These are phyloP conservation scores for Senna siamea DNA, from an alignment of 306 rosid genomes.

Conservation along the genomic window DNA sequence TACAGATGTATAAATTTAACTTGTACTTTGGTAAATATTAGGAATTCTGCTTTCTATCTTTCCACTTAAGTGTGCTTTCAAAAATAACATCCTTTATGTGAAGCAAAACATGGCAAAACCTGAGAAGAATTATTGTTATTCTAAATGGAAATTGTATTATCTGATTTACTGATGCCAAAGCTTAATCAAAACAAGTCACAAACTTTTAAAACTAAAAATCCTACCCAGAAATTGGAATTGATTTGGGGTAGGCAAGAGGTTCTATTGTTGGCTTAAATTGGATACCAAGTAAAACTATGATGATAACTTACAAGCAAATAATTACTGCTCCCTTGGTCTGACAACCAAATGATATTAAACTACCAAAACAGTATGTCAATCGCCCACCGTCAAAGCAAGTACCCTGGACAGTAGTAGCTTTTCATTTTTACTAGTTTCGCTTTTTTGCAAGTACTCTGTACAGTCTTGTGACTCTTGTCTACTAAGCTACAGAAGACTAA, in stretches of 20 bases:
- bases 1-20: not conserved
- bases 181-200: constrained; percentile 12
- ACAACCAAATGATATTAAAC: not conserved
- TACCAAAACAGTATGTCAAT: not conserved
- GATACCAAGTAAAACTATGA: not conserved
- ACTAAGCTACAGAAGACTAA: constrained; percentile 1
- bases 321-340: not conserved
- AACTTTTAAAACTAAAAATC: not conserved
- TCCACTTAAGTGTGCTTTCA: not conserved
- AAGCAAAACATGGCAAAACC: not conserved
- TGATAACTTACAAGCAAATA: not conserved
- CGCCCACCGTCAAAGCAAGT: not conserved
- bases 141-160: not conserved
- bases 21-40: not conserved
- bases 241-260: not conserved
- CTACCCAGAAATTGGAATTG: not conserved
- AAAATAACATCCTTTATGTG: not conserved
- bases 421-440: not conserved
- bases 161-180: not conserved
- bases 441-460: not conserved
- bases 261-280: not conserved
- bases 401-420: not conserved
- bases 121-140: not conserved
- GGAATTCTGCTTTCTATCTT: not conserved
- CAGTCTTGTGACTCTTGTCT: not conserved